Evolutionary conservation across 257 asterid genomes (phyloP), one percentile per base, ranked within the genome.

Genomic region (Ligustrum vulgare): DNA sequence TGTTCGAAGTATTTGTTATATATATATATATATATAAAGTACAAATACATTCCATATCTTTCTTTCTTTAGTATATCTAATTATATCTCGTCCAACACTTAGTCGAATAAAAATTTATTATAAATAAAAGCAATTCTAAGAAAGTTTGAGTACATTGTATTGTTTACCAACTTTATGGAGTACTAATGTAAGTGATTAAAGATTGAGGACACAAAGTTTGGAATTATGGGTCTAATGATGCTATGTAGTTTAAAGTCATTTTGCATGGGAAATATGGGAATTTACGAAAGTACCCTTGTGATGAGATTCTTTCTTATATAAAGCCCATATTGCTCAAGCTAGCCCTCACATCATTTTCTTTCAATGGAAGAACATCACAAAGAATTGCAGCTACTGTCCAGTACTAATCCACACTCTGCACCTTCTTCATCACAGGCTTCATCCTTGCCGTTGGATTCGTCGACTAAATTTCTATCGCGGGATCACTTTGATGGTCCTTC

Each of bases 341-440:
- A 0, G 25, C 35, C 33, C 67, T 67, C 80, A 28, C 70, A 69
- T 49, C 63, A 12, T 56, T 34, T 37, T 74, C 75, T 49, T 71
- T 71, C 86, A 23, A 89, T 91, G 97, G 97, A 86, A 66, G 86
- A 92, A 65, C 63, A 78, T 25, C 97, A 84, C 56, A 86, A 85
- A 75, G 97, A 91, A 79, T 77, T 91, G 82, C 94, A 89, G 25
- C 87, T 90, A 41, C 90, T 90, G 16, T 86, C 97, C 34, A 70
- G 70, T 76, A 31, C 83, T 20, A 67, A 79, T 37, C 69, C 75
- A 3, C 54, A 56, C 35, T 31, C 71, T 7, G 33, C 80, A 34
- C 69, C 84, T 36, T 82, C 80, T 4, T 73, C 84, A 13, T 83
- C 89, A 23, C 79, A 75, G 9, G 65, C 73, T 65, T 84, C 89